Evolutionary conservation across 768 basidiomycete species (phyloP), one percentile per base, ranked within the genome.

Genomic region (Kwoniella sp.): DNA sequence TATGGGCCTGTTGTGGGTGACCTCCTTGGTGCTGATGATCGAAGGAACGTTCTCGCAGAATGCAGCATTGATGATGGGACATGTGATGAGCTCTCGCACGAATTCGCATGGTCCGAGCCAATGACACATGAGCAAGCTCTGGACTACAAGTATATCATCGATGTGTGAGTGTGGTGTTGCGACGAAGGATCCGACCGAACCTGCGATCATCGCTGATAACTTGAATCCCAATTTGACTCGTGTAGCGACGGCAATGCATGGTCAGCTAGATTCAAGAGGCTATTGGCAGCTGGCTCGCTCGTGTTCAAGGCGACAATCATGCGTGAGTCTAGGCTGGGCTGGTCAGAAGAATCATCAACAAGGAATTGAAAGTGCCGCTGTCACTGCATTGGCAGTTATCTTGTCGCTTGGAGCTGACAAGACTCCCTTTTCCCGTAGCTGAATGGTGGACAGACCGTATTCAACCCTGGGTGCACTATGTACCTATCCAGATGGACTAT

Each of bases 381-480:
- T n/a, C n/a, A n/a, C n/a, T n/a, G n/a, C n/a, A n/a, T n/a, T n/a
- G n/a, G n/a, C n/a, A n/a, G n/a, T n/a, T n/a, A n/a, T n/a, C n/a
- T n/a, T n/a, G n/a, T n/a, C 24, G 19, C 6, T 48, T n/a, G 33
- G 8, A 9, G 49, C 54, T 58, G 55, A 48, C 22, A 44, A 51
- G 6, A 6, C 33, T 13, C 33, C 33, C 8, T 19, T 15, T 19
- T 1, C 44, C 12, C 24, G 8, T 57, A 75, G 71, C 74, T 29
- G 74, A 76, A 65, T 74, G 77, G 77, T 80, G 77, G 75, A 76
- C 68, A 19, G 71, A 77, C 19, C 57, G 77, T 6, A 76, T 76
- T 25, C 74, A 80, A 58, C 76, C 79, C 0, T 80, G 79, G 79
- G 69, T 80, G 22, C 79, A 80, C 49, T 78, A 77, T 55, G 65